Evolutionary conservation across 768 basidiomycete genomes (phyloP).

Genomic region (Boletus bicolor): DNA sequence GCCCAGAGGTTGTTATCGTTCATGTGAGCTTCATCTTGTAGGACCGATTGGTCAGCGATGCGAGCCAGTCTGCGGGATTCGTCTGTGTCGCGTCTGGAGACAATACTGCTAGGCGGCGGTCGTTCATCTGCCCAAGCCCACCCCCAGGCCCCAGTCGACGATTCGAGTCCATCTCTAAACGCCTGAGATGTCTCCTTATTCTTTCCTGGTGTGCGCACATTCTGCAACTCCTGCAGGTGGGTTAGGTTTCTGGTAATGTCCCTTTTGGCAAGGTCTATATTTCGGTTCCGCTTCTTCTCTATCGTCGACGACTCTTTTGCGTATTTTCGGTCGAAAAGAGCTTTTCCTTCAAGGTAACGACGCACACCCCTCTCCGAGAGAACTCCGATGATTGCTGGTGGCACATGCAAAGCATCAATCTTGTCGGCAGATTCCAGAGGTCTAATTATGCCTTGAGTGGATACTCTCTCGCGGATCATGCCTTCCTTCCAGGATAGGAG

Average conservation of each 20-base stretch:
- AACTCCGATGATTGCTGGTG: constrained; percentile 63
- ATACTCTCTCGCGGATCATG: constrained; percentile 92
- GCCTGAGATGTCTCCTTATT: constrained; percentile 19
- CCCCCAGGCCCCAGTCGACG: constrained; percentile 56
- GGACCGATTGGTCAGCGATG: constrained; percentile 65
- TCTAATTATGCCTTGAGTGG: constrained; percentile 77
- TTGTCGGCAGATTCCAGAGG: constrained; percentile 71
- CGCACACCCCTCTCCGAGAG: constrained; percentile 72
- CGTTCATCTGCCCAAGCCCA: constrained; percentile 87
- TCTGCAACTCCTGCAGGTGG: constrained; percentile 36
- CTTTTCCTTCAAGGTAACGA: constrained; percentile 69
- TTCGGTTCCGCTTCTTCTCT: constrained; percentile 63
- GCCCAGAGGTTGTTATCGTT: constrained; percentile 76
- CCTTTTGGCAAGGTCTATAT: constrained; percentile 60
- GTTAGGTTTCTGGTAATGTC: constrained; percentile 56
- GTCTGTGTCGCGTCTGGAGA: constrained; percentile 80
- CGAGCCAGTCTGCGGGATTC: constrained; percentile 73
- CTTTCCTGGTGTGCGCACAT: constrained; percentile 20
- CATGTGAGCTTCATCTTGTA: constrained; percentile 54
- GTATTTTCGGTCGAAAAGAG: constrained; percentile 67
- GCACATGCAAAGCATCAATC: constrained; percentile 62
- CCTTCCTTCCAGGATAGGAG: constrained; percentile 40
- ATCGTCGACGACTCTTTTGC: constrained; percentile 51
- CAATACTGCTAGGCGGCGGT: constrained; percentile 91
- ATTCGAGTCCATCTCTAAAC: constrained; percentile 34